Conservation (phyloP, 2,329 filamentous ascomycete species). For the Didymella segeticola region DNA sequence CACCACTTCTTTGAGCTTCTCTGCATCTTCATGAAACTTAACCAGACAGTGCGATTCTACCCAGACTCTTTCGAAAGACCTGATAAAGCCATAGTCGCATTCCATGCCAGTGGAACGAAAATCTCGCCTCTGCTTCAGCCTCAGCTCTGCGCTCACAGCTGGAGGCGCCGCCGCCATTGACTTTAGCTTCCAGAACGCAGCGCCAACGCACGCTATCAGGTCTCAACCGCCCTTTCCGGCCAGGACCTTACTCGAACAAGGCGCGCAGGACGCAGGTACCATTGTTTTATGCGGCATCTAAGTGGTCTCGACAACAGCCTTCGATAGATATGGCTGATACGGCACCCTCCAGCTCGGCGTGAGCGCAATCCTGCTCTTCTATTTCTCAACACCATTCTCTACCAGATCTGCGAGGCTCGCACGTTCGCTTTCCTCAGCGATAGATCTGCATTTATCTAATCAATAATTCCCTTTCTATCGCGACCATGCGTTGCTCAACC, state of each 20-base stretch:
- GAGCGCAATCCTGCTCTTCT: neutral
- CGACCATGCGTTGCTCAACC: constrained; percentile 9
- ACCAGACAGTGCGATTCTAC: neutral
- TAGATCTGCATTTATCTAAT: neutral
- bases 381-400: neutral
- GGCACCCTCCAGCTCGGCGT: constrained; percentile 4
- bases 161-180: constrained; percentile 11
- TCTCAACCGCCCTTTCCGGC: constrained; percentile 15
- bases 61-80: neutral
- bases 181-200: constrained; percentile 11
- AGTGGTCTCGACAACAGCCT: constrained; percentile 11
- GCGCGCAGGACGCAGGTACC: constrained; percentile 14
- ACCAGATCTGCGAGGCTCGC: neutral
- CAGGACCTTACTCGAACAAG: constrained; percentile 5
- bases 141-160: constrained; percentile 8
- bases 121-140: constrained; percentile 5
- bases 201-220: constrained; percentile 13
- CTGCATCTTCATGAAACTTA: neutral
- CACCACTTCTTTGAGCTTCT: neutral
- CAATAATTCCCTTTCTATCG: neutral
- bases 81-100: neutral
- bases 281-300: constrained; percentile 16
- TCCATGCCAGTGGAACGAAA: neutral
- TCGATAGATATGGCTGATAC: constrained; percentile 11
- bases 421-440: neutral